phyloP scores from a whole-genome alignment of 805 yeast genomes.

The Candida sakaeoensis region DNA sequence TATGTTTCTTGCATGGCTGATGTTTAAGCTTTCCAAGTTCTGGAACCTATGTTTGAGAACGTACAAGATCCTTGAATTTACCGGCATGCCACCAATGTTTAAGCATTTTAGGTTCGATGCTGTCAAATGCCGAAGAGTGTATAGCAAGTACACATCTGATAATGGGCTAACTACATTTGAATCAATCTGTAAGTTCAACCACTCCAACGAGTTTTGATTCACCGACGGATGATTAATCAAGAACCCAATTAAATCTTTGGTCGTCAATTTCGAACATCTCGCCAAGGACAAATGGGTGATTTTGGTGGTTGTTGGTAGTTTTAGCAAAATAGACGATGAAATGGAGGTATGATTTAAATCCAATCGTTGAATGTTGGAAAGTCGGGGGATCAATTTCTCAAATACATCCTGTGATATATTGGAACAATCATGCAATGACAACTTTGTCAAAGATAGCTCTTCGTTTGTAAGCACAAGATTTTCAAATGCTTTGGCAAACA shows the following conservation, averaged over 20 bases:
- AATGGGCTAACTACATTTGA: constrained; percentile 60
- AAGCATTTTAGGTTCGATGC: constrained; percentile 47
- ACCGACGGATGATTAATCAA: constrained; percentile 69
- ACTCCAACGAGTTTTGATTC: constrained; percentile 44
- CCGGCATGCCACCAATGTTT: constrained; percentile 65
- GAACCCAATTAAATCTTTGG: constrained; percentile 67
- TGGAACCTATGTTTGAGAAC: constrained; percentile 39
- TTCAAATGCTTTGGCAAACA: constrained; percentile 58
- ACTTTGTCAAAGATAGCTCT: constrained; percentile 27
- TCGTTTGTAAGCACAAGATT: constrained; percentile 26
- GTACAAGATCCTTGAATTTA: constrained; percentile 36
- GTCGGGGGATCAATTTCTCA: constrained; percentile 52
- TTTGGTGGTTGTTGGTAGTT: constrained; percentile 53
- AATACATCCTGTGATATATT: constrained; percentile 61
- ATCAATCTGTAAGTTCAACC: constrained; percentile 67
- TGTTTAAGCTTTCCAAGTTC: constrained; percentile 38
- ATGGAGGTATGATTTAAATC: constrained; percentile 83
- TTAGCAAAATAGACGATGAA: constrained; percentile 54
- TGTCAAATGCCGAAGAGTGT: constrained; percentile 40
- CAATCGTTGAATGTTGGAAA: constrained; percentile 56
- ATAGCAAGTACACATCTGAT: constrained; percentile 45
- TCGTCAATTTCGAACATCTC: constrained; percentile 57
- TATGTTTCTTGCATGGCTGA: constrained; percentile 35
- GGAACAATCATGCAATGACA: constrained; percentile 87
- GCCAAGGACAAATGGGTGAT: constrained; percentile 72